Evolutionary conservation across 2,329 filamentous ascomycete genomes (phyloP).

Genomic region (Trichoderma atroviride): DNA sequence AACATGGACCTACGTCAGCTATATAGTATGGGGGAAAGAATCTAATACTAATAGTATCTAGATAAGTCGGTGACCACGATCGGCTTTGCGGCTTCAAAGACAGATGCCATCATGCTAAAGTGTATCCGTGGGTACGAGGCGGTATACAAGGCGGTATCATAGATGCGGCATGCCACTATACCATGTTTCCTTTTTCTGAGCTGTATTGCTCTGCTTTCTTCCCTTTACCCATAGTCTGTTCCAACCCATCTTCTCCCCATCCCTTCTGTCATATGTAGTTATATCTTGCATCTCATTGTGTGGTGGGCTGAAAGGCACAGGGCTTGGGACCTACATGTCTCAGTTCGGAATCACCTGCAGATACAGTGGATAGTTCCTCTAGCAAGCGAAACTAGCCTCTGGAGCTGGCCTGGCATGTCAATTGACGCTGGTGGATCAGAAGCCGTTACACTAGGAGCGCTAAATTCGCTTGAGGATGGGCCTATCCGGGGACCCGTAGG

Average conservation of each 20-base stretch:
- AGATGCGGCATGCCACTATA: not conserved
- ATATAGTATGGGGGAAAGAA: not conserved
- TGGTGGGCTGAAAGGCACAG: not conserved
- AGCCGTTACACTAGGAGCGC: constrained; percentile 14
- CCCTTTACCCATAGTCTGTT: no score
- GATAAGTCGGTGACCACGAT: not conserved
- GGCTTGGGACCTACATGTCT: not conserved
- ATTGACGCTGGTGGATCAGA: constrained; percentile 15
- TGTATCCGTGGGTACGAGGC: not conserved
- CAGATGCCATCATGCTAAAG: not conserved
- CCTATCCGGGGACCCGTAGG: constrained; percentile 16
- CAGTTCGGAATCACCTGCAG: not conserved
- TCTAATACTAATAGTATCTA: not conserved
- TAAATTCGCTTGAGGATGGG: constrained; percentile 15
- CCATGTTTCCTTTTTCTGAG: no score
- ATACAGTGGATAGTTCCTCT: not conserved
- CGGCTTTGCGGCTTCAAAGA: not conserved
- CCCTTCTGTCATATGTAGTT: not conserved
- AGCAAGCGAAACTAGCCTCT: not conserved
- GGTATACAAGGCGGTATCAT: not conserved
- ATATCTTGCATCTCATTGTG: not conserved
- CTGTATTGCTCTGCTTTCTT: no score
- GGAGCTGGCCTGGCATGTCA: constrained; percentile 10
- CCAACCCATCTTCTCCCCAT: no score
- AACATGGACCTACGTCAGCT: not conserved